Evolutionary conservation across 257 asterid genomes (phyloP), one percentile per base, ranked within the genome.

Genomic region (Striga asiatica): DNA sequence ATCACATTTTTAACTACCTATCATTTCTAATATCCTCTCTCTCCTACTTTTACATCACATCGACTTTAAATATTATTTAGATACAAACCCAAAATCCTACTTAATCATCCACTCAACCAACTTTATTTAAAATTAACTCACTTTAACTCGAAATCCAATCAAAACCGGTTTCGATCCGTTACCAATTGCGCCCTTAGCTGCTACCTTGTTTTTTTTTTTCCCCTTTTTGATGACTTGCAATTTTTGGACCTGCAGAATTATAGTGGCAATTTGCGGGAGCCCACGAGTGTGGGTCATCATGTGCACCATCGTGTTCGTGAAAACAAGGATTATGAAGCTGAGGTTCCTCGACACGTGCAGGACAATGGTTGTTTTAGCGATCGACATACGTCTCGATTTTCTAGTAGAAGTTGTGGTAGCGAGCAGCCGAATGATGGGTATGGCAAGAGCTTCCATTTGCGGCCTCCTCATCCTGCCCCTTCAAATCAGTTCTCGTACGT

Each of bases 401-500:
- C 79, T 41, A 56, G 62, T 4, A 76, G 72, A 52, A 71, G 68
- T 17, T 68, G 75, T 63, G 73, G 72, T 65, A 73, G 65, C 24
- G 56, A 37, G 41, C 83, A 62, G 28, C 75, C 70, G 3, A 65
- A 66, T 35, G 88, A 82, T 55, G 54, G 77, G 60, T 70, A 64
- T 55, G 67, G 61, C 74, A 84, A 82, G 73, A 78, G 84, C 71
- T 82, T 74, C 62, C 88, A 70, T 48, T 66, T 88, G 49, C 95
- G 79, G 20, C 97, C 97, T 47, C 97, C 97, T 52, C 86, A 82
- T 31, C 97, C 95, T 12, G 85, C 91, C 72, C 94, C 95, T 45
- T 78, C 97, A 52, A 79, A 88, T 74, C 97, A 84, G 64, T 88
- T 88, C 61, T 80, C 92, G 2, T 84, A 84, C 67, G 80, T 82